Base-by-base conservation (phyloP, 2,329 filamentous ascomycete genomes). In the Fusarium ramigenum region DNA sequence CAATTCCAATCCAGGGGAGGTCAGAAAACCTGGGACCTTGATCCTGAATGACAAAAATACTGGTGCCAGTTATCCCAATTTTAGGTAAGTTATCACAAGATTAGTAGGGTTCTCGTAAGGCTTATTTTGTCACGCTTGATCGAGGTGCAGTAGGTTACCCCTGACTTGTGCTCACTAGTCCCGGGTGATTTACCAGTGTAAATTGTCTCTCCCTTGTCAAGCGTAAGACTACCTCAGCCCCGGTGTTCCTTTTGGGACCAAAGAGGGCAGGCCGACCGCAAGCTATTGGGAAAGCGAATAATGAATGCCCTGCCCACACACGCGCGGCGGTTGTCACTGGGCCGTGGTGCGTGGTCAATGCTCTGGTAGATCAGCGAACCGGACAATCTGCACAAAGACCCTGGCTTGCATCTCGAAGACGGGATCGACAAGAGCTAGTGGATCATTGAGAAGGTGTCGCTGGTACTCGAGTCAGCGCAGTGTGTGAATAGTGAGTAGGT, bases 391-490 rank as follows among this genome's bases (percentile, higher is more conserved):
- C 60, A 66, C 42, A 73, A 68, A 59, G 36, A 66, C 60, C 69
- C 70, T 43, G 47, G 64, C 34, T 44, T 52, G 32, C 50, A 54
- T 54, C 50, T 53, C 28, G 30, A 58, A 30, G 46, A 68, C 57
- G 46, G 66, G 70, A 73, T 73, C 70, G 70, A 73, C 70, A 73
- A 67, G 42, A 43, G 37, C 60, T 65, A 71, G 70, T 61, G 66
- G 70, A 73, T 57, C 70, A 54, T 63, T 30, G 34, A 52, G 39
- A 67, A 56, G 44, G 50, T 37, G 25, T 11, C 25, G 30, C 34
- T 60, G 43, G 46, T 23, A 49, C 56, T 52, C 63, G 69, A 72
- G 69, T 72, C 69, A 72, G 68, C 42, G 47, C 47, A 28, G 34
- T 36, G 36, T 40, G 28, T n/a, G 34, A 34, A 16, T 34, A 34